Base-by-base conservation (phyloP, 352 stramenopile genomes). In the Detonula confervacea region DNA sequence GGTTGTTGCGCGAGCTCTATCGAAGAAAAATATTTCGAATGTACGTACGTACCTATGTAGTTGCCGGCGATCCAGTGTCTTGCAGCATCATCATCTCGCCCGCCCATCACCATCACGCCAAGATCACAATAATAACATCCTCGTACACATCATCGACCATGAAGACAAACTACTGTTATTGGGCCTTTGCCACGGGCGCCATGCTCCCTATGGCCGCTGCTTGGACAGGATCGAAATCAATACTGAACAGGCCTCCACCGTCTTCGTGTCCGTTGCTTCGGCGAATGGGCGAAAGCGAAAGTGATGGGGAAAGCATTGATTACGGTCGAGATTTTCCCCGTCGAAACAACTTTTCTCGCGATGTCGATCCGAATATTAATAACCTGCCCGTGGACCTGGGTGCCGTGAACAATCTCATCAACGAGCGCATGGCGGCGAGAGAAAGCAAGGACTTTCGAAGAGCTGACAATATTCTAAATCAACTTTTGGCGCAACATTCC, bases 381-480 rank as follows among this genome's bases (percentile, higher is more conserved):
- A 42, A 42, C 33, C 11, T 42, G 33, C 5, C 5, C 33, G 33
- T 42, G 33, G 33, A 42, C 11, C 33, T 42, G 11, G 5, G 5
- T 12, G 33, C 33, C 33, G 33, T 42, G 11, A 42, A 42, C 33
- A 42, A 62, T 12, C 37, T 77, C 18, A 30, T 91, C 8, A 74
- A 71, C 8, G 71, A 87, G 64, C 42, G 85, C 18, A 47, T 20
- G 8, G 1, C 71, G 24, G 75, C 68, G 24, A 91, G 89, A 54
- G 22, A 39, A n/a, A 39, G 67, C 59, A 61, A 83, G 3, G 68
- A 88, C 37, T 91, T 78, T 76, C 30, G 70, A 14, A 68, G 9
- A 9, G 85, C 85, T 9, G 85, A 91, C 72, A 44, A 16, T 27
- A 86, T 91, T 60, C 67, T 75, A 11, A 70, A 85, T 35, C 30